Conservation (phyloP, 768 basidiomycete species). For the Rhizopogon vesiculosus region DNA sequence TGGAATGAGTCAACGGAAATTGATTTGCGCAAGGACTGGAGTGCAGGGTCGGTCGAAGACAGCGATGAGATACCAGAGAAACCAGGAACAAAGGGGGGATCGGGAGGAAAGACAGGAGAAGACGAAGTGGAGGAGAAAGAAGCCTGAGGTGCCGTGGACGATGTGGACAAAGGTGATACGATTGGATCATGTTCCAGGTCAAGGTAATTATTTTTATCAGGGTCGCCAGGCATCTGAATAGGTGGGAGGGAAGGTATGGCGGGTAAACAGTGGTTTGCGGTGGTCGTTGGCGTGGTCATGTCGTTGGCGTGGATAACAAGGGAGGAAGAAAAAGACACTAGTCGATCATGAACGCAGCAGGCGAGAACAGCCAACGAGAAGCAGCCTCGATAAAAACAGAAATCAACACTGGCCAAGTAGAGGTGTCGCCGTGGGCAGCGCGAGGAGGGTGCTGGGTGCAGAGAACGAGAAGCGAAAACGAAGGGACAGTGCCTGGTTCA, state of each 20-base stretch:
- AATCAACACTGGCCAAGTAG: slow-evolving; percentile 1
- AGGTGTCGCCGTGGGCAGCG: not conserved
- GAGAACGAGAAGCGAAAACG: slow-evolving; percentile 4
- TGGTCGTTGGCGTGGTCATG: slow-evolving; percentile 15
- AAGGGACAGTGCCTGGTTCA: not conserved
- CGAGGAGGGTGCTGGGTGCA: not conserved
- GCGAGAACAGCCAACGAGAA: not conserved
- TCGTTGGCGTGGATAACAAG: not conserved
- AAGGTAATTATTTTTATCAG: slow-evolving; percentile 9
- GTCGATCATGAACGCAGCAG: not conserved
- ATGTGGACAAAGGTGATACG: slow-evolving; percentile 17
- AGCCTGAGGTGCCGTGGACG: slow-evolving; percentile 34
- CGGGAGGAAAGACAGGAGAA: slow-evolving; percentile 24
- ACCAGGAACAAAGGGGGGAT: not conserved
- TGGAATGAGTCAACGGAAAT: slow-evolving; percentile 77
- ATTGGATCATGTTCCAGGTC: slow-evolving; percentile 9
- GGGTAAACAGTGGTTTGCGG: slow-evolving; percentile 22
- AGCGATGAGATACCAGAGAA: not conserved
- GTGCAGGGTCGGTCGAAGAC: slow-evolving; percentile 17
- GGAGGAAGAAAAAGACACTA: not conserved
- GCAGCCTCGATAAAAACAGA: not conserved
- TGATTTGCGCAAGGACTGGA: slow-evolving; percentile 57
- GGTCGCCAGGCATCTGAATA: slow-evolving; percentile 35
- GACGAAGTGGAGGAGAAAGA: slow-evolving; percentile 40
- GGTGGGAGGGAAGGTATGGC: slow-evolving; percentile 41